Base-by-base conservation (phyloP, 2,329 filamentous ascomycete genomes). In the Acarospora socialis region DNA sequence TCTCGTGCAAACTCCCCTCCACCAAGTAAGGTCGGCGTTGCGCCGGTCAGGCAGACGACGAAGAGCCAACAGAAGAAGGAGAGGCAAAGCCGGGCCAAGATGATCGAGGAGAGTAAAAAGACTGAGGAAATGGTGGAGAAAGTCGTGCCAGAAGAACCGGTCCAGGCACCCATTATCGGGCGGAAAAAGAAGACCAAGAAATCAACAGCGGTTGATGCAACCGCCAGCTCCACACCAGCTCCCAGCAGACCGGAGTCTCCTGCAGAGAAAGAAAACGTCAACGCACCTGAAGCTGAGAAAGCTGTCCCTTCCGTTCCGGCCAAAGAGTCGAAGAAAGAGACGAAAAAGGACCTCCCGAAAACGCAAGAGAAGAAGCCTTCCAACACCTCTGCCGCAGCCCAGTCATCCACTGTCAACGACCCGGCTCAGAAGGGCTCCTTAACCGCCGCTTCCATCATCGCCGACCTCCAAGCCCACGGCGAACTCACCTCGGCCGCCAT, bases 11-110 rank as follows among this genome's bases (percentile, higher is more conserved):
- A 62, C 43, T 74, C 72, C 2, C 70, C 71, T 19, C 57, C 56
- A 54, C 57, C 56, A 8, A 57, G 56, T 30, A 66, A 65, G 37
- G 65, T 75, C 15, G 70, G 71, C 4, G 66, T 68, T 25, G 72
- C 70, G 2, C 70, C 70, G 7, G 60, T 73, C 4, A 59, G 69
- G 30, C 56, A 64, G 30, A 67, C 73, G 48, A 73, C 68, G 4
- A 76, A 76, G 51, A 73, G 60, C 33, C 70, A 76, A 43, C 57
- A 60, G 28, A 74, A 73, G 52, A 77, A 74, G 48, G 66, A 71
- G 35, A 52, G 66, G 32, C 50, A 56, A 36, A 60, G 67, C 30
- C 63, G 63, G 38, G 59, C 60, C 1, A 64, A 61, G 42, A 54
- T 61, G 23, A 52, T 52, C 1, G 42, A 45, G 7, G 59, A 62